Percentiles rank a stretch among this genome's conserved stretches.
Conservation (phyloP, 345 rosid genomes). For the Melaleuca quinquenervia region DNA sequence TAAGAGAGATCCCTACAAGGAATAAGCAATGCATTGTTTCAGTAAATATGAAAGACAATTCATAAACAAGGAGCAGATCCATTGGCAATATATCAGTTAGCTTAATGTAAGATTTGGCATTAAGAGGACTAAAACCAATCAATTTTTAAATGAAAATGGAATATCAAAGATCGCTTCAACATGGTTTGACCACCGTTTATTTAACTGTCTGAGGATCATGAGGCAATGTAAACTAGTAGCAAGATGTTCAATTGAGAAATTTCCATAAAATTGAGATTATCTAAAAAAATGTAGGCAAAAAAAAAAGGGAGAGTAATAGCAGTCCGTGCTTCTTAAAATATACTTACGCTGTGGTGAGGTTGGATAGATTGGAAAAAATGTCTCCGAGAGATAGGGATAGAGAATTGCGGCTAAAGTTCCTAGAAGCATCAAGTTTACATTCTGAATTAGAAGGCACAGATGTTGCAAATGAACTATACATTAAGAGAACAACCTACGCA, state of each 20-base stretch:
- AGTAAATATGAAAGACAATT: not conserved
- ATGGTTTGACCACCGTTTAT: not conserved
- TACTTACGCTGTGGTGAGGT: slow-evolving; percentile 60
- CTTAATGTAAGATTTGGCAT: not conserved
- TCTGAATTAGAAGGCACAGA: not conserved
- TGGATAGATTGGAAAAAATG: slow-evolving; percentile 42
- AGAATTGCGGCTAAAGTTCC: slow-evolving; percentile 79
- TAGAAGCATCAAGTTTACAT: slow-evolving; percentile 8
- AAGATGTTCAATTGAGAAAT: not conserved
- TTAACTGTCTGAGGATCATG: not conserved
- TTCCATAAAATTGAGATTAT: not conserved
- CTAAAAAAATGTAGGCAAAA: not conserved
- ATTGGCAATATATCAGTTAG: not conserved
- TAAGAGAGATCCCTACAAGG: slow-evolving; percentile 79
- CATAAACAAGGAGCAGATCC: not conserved
- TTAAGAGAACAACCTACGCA: not conserved
- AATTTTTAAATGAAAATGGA: not conserved
- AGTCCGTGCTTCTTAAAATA: not conserved
- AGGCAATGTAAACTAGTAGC: not conserved
- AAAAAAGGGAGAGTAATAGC: not conserved
- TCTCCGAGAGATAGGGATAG: slow-evolving; percentile 63
- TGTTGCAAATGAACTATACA: not conserved
- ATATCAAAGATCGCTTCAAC: not conserved
- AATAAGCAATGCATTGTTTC: not conserved
- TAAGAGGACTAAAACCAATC: not conserved